Evolutionary conservation across 106 monocot genomes (phyloP), one percentile per base, ranked within the genome.

Genomic region (Apostasia shenzhenica): DNA sequence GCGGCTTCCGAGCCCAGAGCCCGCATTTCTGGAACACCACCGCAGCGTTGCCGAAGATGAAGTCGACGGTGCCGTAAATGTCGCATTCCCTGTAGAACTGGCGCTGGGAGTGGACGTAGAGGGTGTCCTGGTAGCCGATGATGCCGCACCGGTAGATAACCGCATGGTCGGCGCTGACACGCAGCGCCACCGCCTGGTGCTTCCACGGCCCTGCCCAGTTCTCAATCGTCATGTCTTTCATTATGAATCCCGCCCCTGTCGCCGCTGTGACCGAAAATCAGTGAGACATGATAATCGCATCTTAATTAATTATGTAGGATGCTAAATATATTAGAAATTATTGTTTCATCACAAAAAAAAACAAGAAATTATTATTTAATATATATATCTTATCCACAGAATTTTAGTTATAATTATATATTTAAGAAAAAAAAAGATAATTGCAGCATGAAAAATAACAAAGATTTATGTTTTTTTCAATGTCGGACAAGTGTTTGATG

Each of bases 161-260:
- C n/a, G 93, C 69, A n/a, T 80, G 88, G 78, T 93, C 93, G 0
- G 83, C 93, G 2, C 89, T 76, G n/a, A 89, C 52, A 1, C 86
- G 88, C 26, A 93, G 81, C 49, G 93, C 89, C 69, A 93, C 93
- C 43, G 93, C 89, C 72, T 93, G 93, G 74, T 84, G 86, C 77
- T 83, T 86, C 66, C 43, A 55, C 13, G 93, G 81, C 6, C 93
- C 93, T 0, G 93, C 89, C 71, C 57, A 72, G 73, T 93, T 93
- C 70, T 79, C 67, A 5, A 93, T 75, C 6, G 89, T 86, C 64
- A 89, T 81, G 71, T 89, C 89, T 48, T 69, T 73, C 61, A 86
- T 81, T 50, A 93, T 83, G 75, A 92, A 86, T 2, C 85, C 88
- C 1, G 76, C 62, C 1, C 92, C 88, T 0, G 78, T 67, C 44